Conservation (phyloP, 106 monocot genomes). For the Dioscorea zingiberensis region DNA sequence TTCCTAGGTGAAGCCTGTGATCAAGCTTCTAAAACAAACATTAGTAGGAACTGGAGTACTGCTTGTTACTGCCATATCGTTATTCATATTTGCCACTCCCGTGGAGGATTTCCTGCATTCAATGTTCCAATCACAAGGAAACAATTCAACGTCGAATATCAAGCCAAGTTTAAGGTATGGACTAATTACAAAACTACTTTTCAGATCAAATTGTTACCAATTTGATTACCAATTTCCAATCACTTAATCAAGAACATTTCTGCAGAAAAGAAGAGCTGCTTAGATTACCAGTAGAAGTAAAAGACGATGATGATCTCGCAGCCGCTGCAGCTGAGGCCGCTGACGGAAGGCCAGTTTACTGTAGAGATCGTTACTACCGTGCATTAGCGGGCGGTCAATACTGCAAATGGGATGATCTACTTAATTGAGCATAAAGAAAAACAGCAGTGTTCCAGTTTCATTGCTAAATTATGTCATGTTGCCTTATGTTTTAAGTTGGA, state of each 20-base stretch:
- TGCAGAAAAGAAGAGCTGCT: conserved; percentile 53
- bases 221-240: no score
- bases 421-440: conserved; percentile 20
- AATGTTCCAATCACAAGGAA: conserved; percentile 17
- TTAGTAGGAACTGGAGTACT: conserved; percentile 51
- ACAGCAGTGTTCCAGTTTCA: background rate
- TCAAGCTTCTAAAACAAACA: conserved; percentile 62
- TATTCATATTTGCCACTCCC: conserved; percentile 48
- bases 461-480: no score
- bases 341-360: conserved; percentile 64
- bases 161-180: conserved; percentile 34
- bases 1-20: conserved; percentile 59
- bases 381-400: conserved; percentile 69
- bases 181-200: background rate
- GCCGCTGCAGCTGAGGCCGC: conserved; percentile 71
- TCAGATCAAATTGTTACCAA: background rate
- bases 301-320: conserved; percentile 57
- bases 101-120: conserved; percentile 38
- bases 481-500: background rate
- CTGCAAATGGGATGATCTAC: conserved; percentile 67
- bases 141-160: conserved; percentile 19
- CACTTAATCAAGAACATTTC: no score
- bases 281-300: conserved; percentile 48
- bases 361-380: conserved; percentile 54
- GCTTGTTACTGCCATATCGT: conserved; percentile 41